Evolutionary conservation across 2,329 filamentous ascomycete species (phyloP).

Genomic region (Aurifilum marmelostoma): DNA sequence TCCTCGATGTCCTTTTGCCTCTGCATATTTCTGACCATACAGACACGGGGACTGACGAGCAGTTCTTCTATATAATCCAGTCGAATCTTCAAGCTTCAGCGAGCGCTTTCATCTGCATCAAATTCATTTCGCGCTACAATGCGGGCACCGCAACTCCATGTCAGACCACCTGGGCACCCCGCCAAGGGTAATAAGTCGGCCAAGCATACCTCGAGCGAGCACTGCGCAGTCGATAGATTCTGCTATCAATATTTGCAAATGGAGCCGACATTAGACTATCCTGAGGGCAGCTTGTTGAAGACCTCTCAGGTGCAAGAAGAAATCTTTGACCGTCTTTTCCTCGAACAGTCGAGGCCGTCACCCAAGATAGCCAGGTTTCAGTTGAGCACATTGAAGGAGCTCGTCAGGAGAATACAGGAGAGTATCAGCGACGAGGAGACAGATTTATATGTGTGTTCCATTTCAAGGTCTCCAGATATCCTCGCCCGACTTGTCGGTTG

Average conservation of each 20-base stretch:
- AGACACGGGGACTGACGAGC: not conserved
- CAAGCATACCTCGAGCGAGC: conserved; percentile 1
- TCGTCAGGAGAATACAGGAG: conserved; percentile 71
- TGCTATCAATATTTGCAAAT: conserved; percentile 81
- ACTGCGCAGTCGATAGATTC: conserved; percentile 48
- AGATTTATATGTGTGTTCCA: conserved; percentile 77
- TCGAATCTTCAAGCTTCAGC: not conserved
- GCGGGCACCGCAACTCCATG: not conserved
- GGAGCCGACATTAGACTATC: conserved; percentile 66
- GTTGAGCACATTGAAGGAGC: conserved; percentile 71
- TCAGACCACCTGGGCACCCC: not conserved
- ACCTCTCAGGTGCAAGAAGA: conserved; percentile 65
- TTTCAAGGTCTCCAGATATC: not conserved
- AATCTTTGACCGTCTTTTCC: conserved; percentile 69
- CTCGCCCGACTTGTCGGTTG: not conserved
- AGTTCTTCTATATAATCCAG: not conserved
- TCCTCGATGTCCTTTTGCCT: not conserved
- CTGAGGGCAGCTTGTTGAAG: conserved; percentile 60
- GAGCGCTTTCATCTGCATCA: not conserved
- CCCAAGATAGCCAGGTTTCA: conserved; percentile 60
- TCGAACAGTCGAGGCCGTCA: not conserved
- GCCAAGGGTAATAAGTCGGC: not conserved
- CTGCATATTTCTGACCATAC: not conserved
- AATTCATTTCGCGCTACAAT: not conserved
- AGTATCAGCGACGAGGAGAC: conserved; percentile 70